phyloP scores from a whole-genome alignment of 2,329 filamentous ascomycete species.

The Phyllosticta citriasiana region DNA sequence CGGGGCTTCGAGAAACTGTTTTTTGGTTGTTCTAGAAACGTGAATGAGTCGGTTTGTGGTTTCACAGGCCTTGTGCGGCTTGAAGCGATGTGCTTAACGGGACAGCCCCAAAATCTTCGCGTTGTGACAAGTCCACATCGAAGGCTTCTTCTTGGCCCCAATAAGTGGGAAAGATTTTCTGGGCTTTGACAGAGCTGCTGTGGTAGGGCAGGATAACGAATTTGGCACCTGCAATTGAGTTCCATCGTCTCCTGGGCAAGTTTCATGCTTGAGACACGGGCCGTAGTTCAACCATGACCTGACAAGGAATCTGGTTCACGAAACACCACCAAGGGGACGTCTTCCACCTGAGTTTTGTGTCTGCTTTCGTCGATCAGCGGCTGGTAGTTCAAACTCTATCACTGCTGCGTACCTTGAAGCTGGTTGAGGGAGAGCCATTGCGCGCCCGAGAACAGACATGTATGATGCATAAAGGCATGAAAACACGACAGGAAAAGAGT shows the following conservation, averaged over 20 bases:
- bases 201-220: background rate
- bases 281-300: background rate
- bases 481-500: background rate
- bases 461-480: background rate
- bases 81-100: background rate
- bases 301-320: background rate
- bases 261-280: background rate
- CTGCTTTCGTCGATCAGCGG: background rate
- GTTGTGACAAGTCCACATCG: too few species aligned
- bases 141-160: too few species aligned
- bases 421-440: too few species aligned
- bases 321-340: background rate
- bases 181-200: background rate
- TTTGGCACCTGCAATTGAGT: background rate
- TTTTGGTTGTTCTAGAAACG: background rate
- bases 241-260: background rate
- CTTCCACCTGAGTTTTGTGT: background rate
- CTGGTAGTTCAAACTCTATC: too few species aligned
- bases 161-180: too few species aligned
- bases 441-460: background rate
- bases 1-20: background rate
- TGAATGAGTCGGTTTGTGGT: background rate
- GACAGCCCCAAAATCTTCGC: too few species aligned
- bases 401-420: too few species aligned
- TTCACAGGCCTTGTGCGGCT: background rate